These are phyloP conservation scores for Sugiyamaella japonica DNA, from an alignment of 1,139 yeast genomes.

Conservation along the genomic window DNA sequence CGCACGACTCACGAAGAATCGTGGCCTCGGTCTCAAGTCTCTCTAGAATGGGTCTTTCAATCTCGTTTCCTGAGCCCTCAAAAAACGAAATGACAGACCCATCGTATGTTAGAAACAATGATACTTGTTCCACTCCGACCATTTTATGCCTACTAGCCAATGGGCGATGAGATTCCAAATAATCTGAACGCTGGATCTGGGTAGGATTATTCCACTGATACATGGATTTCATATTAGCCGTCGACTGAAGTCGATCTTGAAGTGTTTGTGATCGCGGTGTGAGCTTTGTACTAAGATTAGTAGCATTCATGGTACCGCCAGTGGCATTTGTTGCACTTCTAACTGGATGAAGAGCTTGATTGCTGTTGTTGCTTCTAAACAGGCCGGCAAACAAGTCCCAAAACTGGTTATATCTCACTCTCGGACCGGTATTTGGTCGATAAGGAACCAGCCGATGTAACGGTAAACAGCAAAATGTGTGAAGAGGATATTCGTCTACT, in stretches of 20 bases:
- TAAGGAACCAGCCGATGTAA: conserved; percentile 46
- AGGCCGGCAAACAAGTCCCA: background rate
- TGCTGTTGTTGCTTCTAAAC: background rate
- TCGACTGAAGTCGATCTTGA: background rate
- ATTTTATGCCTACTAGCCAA: conserved; percentile 46
- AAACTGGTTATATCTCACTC: conserved; percentile 5
- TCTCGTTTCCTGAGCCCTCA: conserved; percentile 53
- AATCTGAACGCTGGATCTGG: conserved; percentile 25
- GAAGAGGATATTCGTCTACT: conserved; percentile 50
- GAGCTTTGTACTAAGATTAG: background rate
- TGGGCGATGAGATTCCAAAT: conserved; percentile 49
- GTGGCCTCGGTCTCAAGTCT: conserved; percentile 49
- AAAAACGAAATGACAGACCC: conserved; percentile 53
- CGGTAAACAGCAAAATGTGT: conserved; percentile 53
- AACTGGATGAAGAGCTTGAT: background rate
- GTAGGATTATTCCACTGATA: conserved; percentile 44
- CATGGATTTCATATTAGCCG: conserved; percentile 34
- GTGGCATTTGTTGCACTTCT: background rate
- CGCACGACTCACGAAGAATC: conserved; percentile 50
- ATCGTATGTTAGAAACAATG: conserved; percentile 48
- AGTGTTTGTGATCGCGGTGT: conserved; percentile 1
- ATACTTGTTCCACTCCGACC: conserved; percentile 57
- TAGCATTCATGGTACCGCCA: background rate
- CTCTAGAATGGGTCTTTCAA: conserved; percentile 50
- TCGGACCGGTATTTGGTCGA: conserved; percentile 19